phyloP scores from a whole-genome alignment of 441 rosid species.

The Populus tomentosa region DNA sequence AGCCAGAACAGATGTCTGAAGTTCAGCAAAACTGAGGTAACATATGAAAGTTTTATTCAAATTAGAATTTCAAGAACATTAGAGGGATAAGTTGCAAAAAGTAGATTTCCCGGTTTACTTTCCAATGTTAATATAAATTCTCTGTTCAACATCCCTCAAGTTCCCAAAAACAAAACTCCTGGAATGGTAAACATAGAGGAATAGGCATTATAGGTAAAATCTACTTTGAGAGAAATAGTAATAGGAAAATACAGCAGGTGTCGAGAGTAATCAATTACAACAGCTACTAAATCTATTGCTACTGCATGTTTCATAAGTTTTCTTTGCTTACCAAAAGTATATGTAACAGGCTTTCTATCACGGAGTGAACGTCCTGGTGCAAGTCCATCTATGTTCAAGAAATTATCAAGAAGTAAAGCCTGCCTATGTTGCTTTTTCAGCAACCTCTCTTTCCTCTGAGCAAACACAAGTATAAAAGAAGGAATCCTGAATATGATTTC shows the following conservation, averaged over 20 bases:
- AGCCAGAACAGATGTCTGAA: neutral
- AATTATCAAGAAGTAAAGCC: conserved; percentile 89
- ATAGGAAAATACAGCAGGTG: neutral
- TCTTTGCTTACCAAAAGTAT: conserved; percentile 80
- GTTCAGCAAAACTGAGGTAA: neutral
- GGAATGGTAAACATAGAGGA: neutral
- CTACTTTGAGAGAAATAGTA: neutral
- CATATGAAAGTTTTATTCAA: neutral
- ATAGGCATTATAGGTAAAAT: neutral
- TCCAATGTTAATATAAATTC: neutral
- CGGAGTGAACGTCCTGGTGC: conserved; percentile 93
- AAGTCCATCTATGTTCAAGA: conserved; percentile 70
- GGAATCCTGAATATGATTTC: neutral
- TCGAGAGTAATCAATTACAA: neutral
- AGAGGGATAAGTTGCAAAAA: neutral
- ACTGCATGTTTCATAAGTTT: neutral
- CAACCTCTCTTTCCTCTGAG: conserved; percentile 88
- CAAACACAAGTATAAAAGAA: conserved; percentile 12
- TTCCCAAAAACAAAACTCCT: neutral
- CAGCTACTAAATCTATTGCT: neutral
- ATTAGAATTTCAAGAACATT: neutral
- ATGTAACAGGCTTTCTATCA: conserved; percentile 94
- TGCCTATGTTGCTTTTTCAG: conserved; percentile 96
- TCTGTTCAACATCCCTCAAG: neutral
- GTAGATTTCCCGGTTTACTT: neutral